Base-by-base conservation (phyloP, 2,329 filamentous ascomycete genomes). In the Chaetomiaceae sp. region DNA sequence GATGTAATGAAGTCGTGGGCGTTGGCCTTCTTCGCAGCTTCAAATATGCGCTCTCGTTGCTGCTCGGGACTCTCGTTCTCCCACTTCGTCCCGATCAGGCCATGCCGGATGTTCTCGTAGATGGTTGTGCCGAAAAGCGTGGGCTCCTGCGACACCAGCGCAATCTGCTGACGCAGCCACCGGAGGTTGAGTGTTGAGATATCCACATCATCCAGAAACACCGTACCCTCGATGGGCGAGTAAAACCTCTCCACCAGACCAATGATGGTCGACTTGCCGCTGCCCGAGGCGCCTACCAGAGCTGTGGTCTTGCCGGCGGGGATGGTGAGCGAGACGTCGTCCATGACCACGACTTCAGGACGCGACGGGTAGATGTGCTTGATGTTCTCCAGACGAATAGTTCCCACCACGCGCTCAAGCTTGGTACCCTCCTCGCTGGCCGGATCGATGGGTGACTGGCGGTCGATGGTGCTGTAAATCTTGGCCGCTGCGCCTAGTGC, bases 351-450 rank as follows among this genome's bases (percentile, higher is more conserved):
- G 4, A 95, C 89, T 58, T 96, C 90, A 0, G 90, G 88, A 11
- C 93, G 80, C 6, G 89, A 95, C 4, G 93, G 93, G 59, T 98
- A 97, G 57, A 96, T 91, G 66, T 95, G 90, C 65, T 87, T 93
- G 61, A 97, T 75, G 56, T 88, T 77, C 56, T 83, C 79, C 36
- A 98, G 76, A 54, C 90, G 84, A 48, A 98, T 84, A 14, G 79
- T 80, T 22, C 93, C 93, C 49, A 84, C 72, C 2, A 95, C 74
- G 17, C 78, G 66, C 1, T 88, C 81, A 1, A 94, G 75, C 55
- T 75, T 89, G 50, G 79, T 72, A n/a, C 91, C 93, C 8, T 75
- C 71, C 1, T 83, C 76, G 2, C 76, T 78, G 6, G 79, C 79
- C 0, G 91, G 83, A 60, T 98, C 86, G 38, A 97, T 73, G 0